Evolutionary conservation across 1,139 yeast species (phyloP), one percentile per base, ranked within the genome.

Genomic region (Zygosaccharomyces sapae): DNA sequence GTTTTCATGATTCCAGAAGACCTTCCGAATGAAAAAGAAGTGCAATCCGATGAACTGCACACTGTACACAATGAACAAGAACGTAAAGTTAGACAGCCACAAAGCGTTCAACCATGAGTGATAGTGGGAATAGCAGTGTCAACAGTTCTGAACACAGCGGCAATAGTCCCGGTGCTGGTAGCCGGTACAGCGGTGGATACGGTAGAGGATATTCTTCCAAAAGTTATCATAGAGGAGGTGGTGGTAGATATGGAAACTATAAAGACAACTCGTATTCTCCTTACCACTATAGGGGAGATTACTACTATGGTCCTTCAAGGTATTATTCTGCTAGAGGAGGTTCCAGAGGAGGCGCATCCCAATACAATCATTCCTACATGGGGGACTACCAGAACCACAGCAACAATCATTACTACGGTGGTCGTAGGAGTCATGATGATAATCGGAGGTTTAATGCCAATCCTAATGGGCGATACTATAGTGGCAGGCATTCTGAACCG

Each of bases 201-300:
- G 41, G 46, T 43, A 47, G 47, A 1, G 45, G 47, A 8, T 47
- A 46, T 24, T 33, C 47, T 3, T 44, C 39, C 7, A 38, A 45
- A 13, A 45, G 47, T 8, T 47, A 44, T n/a, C 38, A 44, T 30
- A 41, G 41, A 38, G 46, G 47, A 7, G 44, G 43, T 9, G 44
- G 44, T 6, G 35, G 42, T 8, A 29, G 35, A 24, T 45, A 34
- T 24, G 45, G 47, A 8, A 39, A 46, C 37, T 46, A 33, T 33
- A 42, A 36, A 19, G 45, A 47, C 2, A 35, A 27, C 22, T 20
- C 31, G 19, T 43, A 44, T 34, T 33, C 42, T 4, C 29, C 37
- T 3, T 38, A 47, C 33, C 50, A 43, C 13, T 38, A 40, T 22
- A 24, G 42, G 9, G 44, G 45, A 12, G 52, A 46, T 9, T 44